A percentile compares a stretch with the other conserved stretches of the same genome.
Evolutionary conservation across 371 early-diverging fungal species (phyloP).

Genomic region (Nematocida parisii): DNA sequence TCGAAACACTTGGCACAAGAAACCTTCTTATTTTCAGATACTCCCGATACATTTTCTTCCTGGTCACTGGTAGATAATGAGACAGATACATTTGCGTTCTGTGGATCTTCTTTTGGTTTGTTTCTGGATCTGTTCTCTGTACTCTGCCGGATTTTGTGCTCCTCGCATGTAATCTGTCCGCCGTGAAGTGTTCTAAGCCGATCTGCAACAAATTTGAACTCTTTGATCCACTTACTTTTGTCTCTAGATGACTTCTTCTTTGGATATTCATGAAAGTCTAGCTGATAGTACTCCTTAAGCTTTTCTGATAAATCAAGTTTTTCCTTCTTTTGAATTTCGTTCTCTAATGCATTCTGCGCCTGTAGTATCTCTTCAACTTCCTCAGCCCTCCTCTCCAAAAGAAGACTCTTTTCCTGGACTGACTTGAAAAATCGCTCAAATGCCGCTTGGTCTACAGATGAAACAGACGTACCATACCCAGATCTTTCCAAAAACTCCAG

Average conservation of each 20-base stretch:
- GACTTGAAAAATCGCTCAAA: constrained; percentile 56
- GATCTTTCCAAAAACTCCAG: constrained; percentile 30
- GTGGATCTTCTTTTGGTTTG: no score
- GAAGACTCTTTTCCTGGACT: constrained; percentile 16
- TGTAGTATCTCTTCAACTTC: constrained; percentile 10
- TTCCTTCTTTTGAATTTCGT: neutral
- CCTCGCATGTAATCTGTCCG: constrained; percentile 31
- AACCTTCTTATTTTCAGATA: neutral
- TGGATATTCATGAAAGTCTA: constrained; percentile 58
- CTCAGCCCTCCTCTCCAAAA: constrained; percentile 1
- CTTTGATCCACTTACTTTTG: constrained; percentile 24
- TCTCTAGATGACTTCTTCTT: constrained; percentile 53
- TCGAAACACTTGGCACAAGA: constrained; percentile 48
- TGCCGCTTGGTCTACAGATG: constrained; percentile 36
- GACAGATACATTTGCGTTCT: no score
- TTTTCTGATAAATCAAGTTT: neutral
- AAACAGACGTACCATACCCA: constrained; percentile 39
- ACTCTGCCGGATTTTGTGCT: constrained; percentile 1
- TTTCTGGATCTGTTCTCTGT: neutral
- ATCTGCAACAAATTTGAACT: constrained; percentile 16
- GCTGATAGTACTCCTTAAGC: constrained; percentile 36
- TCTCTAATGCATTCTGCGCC: constrained; percentile 19
- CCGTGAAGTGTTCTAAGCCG: constrained; percentile 2
- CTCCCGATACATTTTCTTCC: no score
- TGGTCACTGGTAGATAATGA: no score